Percentiles rank a stretch among this genome's conserved stretches.
Conservation (phyloP, 805 yeast species). For the Saccharomycopsis selenospora region DNA sequence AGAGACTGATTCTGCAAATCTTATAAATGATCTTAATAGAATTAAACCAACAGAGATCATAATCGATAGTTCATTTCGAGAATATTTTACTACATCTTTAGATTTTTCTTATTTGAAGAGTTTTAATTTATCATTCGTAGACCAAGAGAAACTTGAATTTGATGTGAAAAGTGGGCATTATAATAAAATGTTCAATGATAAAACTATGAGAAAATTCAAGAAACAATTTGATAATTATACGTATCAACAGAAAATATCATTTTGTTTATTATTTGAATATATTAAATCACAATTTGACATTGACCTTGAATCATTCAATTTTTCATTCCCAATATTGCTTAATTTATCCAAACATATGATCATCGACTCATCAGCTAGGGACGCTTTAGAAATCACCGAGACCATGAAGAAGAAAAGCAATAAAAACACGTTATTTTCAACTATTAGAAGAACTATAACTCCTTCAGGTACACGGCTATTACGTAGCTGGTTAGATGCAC, state of each 20-base stretch:
- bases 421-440: constrained; percentile 66
- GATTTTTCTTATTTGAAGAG: constrained; percentile 1
- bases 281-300: constrained; percentile 15
- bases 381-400: constrained; percentile 62
- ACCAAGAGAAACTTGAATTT: not conserved
- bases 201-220: not conserved
- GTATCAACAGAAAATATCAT: constrained; percentile 2
- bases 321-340: constrained; percentile 61
- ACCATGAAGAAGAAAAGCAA: constrained; percentile 49
- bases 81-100: constrained; percentile 8
- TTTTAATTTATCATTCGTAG: constrained; percentile 12
- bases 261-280: constrained; percentile 13
- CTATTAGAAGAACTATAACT: constrained; percentile 69
- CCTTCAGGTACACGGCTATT: constrained; percentile 76
- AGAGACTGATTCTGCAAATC: constrained; percentile 48
- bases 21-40: constrained; percentile 67
- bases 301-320: constrained; percentile 32
- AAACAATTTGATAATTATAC: not conserved
- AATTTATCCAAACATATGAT: constrained; percentile 50
- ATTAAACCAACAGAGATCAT: constrained; percentile 78
- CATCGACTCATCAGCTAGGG: constrained; percentile 73
- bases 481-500: constrained; percentile 76
- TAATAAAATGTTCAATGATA: constrained; percentile 27
- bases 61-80: constrained; percentile 40
- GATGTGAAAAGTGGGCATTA: constrained; percentile 26